A percentile compares a stretch with the other conserved stretches of the same genome.
Conservation (phyloP, 331 rosid genomes). For the Telfairia occidentalis region DNA sequence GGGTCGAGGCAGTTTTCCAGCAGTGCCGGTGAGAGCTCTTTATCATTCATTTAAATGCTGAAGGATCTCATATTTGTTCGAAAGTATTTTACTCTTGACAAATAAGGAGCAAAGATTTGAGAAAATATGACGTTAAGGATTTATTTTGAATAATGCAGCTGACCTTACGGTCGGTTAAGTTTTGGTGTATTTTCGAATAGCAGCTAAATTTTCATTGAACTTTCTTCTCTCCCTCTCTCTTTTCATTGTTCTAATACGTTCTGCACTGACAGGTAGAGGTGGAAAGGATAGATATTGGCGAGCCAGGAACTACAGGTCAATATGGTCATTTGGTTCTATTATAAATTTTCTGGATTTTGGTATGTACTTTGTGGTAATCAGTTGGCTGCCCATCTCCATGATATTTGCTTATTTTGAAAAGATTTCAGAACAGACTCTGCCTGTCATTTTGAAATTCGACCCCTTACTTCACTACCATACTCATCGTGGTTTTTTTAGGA, state of each 20-base stretch:
- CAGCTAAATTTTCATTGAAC: neutral
- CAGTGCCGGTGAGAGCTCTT: conserved; percentile 39
- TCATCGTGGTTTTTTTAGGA: neutral
- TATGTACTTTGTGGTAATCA: conserved; percentile 3
- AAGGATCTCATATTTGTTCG: neutral
- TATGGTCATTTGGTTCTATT: neutral
- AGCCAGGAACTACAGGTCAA: conserved; percentile 41
- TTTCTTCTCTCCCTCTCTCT: neutral
- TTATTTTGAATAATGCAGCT: neutral
- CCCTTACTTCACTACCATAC: neutral
- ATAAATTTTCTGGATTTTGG: neutral
- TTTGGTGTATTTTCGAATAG: neutral
- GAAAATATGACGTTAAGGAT: neutral
- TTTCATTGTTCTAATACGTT: neutral
- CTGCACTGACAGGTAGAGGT: conserved; percentile 63
- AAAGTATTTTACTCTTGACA: neutral
- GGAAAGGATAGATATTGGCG: conserved; percentile 75
- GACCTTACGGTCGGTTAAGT: neutral
- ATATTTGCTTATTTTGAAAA: neutral
- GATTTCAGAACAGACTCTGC: neutral
- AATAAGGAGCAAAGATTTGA: neutral
- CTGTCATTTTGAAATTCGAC: neutral
- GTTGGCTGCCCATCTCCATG: neutral
- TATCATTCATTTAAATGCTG: neutral
- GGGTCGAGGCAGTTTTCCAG: conserved; percentile 36